phyloP scores from a whole-genome alignment of 345 rosid species.

The Acer campestre region DNA sequence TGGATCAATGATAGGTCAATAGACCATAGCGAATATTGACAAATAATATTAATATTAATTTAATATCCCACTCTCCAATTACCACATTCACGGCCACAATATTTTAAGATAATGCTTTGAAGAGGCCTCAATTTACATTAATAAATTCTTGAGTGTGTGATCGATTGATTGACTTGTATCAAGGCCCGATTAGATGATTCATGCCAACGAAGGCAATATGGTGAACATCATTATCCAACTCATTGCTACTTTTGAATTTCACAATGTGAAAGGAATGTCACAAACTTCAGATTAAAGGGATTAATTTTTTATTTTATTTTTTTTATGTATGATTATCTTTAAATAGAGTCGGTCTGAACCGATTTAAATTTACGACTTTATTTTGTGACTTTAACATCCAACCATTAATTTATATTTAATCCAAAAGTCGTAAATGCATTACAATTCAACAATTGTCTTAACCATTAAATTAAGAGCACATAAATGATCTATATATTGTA shows the following conservation, averaged over 20 bases:
- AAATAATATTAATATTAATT: neutral
- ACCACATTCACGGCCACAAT: neutral
- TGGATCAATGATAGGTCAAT: neutral
- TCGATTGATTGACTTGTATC: neutral
- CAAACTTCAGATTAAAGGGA: neutral
- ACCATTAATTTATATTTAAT: too few relatives aligned
- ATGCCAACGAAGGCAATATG: neutral
- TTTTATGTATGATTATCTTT: too few relatives aligned
- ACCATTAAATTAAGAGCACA: too few relatives aligned
- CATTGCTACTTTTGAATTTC: neutral
- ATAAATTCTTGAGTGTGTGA: neutral
- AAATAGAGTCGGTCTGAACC: too few relatives aligned
- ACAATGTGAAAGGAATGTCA: neutral
- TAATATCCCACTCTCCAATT: neutral
- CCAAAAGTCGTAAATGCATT: too few relatives aligned
- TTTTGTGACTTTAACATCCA: too few relatives aligned
- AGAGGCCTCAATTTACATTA: neutral
- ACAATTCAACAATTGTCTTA: too few relatives aligned
- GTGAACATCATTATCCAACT: neutral
- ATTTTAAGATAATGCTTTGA: constrained; percentile 14
- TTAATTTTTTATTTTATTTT: too few relatives aligned
- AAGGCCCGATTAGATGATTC: neutral
- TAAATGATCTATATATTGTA: too few relatives aligned
- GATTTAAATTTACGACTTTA: too few relatives aligned
- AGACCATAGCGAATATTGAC: neutral